phyloP scores from a whole-genome alignment of 345 rosid genomes.

The Syzygium jambos region DNA sequence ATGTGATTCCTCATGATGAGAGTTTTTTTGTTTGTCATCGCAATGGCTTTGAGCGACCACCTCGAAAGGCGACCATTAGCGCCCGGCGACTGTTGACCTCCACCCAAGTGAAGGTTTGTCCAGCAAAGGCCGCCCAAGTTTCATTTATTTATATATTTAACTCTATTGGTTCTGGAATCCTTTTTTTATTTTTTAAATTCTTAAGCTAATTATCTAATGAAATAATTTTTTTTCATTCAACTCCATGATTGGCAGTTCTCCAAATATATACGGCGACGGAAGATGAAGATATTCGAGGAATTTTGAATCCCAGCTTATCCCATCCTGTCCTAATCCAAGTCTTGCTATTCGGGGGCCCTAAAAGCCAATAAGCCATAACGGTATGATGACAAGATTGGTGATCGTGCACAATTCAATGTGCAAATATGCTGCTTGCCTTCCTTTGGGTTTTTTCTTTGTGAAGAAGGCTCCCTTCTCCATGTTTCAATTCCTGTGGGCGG shows the following conservation, averaged over 20 bases:
- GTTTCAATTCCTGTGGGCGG: background rate
- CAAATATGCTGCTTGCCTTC: background rate
- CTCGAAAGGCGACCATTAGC: background rate
- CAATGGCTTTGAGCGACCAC: background rate
- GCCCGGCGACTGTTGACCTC: background rate
- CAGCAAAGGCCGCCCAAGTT: background rate
- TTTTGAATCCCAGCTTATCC: background rate
- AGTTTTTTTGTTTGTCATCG: background rate
- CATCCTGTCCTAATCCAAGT: background rate
- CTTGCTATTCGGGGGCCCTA: background rate
- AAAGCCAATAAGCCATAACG: background rate
- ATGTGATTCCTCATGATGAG: no score
- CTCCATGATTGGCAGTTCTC: background rate
- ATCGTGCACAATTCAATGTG: background rate
- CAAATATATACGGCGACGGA: accelerated
- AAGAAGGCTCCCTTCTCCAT: background rate
- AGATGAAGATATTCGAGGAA: background rate
- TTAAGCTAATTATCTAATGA: background rate
- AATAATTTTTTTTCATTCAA: background rate
- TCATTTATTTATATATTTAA: background rate
- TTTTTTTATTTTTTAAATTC: background rate
- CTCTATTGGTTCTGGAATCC: background rate
- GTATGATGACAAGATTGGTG: background rate
- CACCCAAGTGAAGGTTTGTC: background rate
- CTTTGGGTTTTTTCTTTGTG: background rate